Percentiles rank a stretch among this genome's conserved stretches.
Conservation (phyloP, 352 stramenopile genomes). For the Globisporangium recalcitrans region DNA sequence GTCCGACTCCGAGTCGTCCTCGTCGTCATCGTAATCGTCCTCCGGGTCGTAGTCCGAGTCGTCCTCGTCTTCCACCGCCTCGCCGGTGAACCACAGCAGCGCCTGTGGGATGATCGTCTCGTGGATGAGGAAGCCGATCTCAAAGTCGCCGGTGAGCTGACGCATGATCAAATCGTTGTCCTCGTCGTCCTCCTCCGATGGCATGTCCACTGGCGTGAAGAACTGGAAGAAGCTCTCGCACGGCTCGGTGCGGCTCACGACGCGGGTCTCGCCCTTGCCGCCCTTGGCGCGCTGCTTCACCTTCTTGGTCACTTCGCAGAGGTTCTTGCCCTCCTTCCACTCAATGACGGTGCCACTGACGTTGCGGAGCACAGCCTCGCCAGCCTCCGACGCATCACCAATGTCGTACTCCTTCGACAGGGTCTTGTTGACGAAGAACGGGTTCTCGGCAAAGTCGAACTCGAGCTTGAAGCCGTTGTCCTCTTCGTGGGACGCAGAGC, state of each 20-base stretch:
- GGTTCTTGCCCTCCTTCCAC: conserved; percentile 80
- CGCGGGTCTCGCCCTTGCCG: conserved; percentile 65
- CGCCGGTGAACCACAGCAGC: conserved; percentile 83
- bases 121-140: conserved; percentile 85
- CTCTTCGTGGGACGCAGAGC: conserved; percentile 68
- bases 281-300: conserved; percentile 84
- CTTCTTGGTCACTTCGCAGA: conserved; percentile 85
- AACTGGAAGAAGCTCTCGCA: conserved; percentile 88
- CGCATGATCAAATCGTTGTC: conserved; percentile 86
- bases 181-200: conserved; percentile 78
- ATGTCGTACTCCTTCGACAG: conserved; percentile 86
- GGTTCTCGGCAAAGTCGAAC: conserved; percentile 77
- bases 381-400: conserved; percentile 70
- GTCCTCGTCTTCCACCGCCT: conserved; percentile 58
- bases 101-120: conserved; percentile 86
- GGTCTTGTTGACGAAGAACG: conserved; percentile 72
- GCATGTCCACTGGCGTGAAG: conserved; percentile 82
- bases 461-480: conserved; percentile 86
- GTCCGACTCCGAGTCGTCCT: conserved; percentile 52
- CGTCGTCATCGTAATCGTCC: conserved; percentile 59
- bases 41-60: conserved; percentile 82
- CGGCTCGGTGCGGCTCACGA: conserved; percentile 72
- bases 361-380: conserved; percentile 77
- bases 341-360: conserved; percentile 67
- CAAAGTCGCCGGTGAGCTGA: conserved; percentile 77